Evolutionary conservation across 163 green algal genomes (phyloP).

Genomic region (Scenedesmus sp.): DNA sequence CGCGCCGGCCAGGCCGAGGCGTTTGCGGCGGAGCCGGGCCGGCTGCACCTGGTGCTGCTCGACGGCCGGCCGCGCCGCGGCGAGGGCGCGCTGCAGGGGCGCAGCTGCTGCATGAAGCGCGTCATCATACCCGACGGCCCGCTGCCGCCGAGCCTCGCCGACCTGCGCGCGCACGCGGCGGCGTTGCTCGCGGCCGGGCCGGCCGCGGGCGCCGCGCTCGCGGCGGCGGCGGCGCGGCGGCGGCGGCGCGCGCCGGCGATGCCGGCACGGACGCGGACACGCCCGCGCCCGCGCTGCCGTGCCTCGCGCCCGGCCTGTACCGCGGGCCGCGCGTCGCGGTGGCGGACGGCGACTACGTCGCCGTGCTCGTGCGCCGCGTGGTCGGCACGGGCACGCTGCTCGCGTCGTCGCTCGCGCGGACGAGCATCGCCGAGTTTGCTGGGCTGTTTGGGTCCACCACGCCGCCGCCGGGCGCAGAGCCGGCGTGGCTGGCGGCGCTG

Average conservation of each 20-base stretch:
- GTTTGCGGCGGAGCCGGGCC: conserved; percentile 61
- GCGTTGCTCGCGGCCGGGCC: not conserved
- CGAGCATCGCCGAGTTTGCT: conserved; percentile 66
- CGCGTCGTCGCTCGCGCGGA: conserved; percentile 57
- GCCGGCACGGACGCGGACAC: too few species aligned
- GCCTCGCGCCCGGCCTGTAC: too few species aligned
- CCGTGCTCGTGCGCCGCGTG: conserved; percentile 59
- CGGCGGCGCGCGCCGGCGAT: too few species aligned
- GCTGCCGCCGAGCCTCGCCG: conserved; percentile 14
- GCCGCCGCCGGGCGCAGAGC: conserved; percentile 4
- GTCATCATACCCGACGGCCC: conserved; percentile 13
- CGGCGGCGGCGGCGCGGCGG: not conserved
- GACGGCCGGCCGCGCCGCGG: conserved; percentile 65
- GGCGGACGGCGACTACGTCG: conserved; percentile 76
- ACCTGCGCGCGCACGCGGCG: not conserved
- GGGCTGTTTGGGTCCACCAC: conserved; percentile 52
- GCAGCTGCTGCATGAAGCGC: conserved; percentile 76
- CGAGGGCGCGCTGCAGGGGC: conserved; percentile 59
- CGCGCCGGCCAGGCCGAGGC: conserved; percentile 49
- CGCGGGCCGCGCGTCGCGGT: not conserved
- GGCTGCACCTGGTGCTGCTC: conserved; percentile 74
- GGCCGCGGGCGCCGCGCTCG: conserved; percentile 3
- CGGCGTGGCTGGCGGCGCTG: conserved; percentile 3
- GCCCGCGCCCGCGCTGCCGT: too few species aligned
- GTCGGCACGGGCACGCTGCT: conserved; percentile 51